Evolutionary conservation across 371 early-diverging fungal species (phyloP).

Genomic region (Chytridiales sp.): DNA sequence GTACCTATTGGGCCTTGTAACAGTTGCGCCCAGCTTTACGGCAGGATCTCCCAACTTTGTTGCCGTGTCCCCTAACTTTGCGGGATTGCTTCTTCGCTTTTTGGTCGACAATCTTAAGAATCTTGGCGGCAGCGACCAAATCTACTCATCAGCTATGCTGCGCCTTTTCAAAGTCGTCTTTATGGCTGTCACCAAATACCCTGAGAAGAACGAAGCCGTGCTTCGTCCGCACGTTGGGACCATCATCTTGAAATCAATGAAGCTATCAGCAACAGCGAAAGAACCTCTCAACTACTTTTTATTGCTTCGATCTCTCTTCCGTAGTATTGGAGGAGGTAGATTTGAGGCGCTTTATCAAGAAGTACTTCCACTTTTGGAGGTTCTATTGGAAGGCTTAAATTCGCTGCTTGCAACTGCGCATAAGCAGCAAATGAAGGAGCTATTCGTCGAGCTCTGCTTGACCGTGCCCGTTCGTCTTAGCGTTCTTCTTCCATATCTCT

Average conservation of each 20-base stretch:
- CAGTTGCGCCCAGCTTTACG: conserved; percentile 5
- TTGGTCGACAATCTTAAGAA: conserved; percentile 80
- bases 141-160: conserved; percentile 78
- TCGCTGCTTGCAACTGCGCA: conserved; percentile 75
- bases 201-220: conserved; percentile 87
- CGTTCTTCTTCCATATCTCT: conserved; percentile 91
- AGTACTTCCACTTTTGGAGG: conserved; percentile 87
- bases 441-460: conserved; percentile 77
- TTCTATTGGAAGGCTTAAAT: conserved; percentile 87
- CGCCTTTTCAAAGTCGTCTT: conserved; percentile 91
- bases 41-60: conserved; percentile 29
- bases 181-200: conserved; percentile 90
- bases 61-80: conserved; percentile 72
- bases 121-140: conserved; percentile 75
- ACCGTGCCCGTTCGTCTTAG: conserved; percentile 96
- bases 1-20: conserved; percentile 79
- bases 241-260: conserved; percentile 87
- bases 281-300: conserved; percentile 90
- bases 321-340: conserved; percentile 79
- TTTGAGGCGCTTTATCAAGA: conserved; percentile 84
- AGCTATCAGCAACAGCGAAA: conserved; percentile 76
- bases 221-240: conserved; percentile 86
- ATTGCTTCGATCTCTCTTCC: conserved; percentile 87
- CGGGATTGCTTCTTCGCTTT: conserved; percentile 73
- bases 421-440: conserved; percentile 80